Percentiles rank a stretch among this genome's conserved stretches.
Evolutionary conservation across 73 alveolate species (phyloP).

Genomic region (Effrenium voratum): DNA sequence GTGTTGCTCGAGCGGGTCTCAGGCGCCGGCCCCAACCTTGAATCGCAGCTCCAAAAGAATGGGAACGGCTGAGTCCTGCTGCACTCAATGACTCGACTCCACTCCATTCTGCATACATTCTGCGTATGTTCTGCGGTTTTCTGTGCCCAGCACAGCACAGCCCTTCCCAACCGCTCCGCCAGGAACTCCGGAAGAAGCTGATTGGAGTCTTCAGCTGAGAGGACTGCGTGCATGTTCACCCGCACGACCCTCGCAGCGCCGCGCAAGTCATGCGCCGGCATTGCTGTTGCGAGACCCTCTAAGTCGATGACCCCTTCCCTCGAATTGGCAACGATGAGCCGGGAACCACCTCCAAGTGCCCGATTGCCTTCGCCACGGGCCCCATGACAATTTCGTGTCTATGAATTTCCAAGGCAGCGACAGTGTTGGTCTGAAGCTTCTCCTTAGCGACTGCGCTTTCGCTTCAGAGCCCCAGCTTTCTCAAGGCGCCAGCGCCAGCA

Average conservation of each 20-base stretch:
- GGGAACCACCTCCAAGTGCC: slow-evolving; percentile 36
- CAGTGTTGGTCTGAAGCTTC: neutral
- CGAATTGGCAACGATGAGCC: slow-evolving; percentile 28
- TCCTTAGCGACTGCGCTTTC: neutral
- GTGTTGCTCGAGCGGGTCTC: neutral
- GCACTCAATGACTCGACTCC: neutral
- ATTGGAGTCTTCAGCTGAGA: neutral
- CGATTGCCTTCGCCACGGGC: neutral
- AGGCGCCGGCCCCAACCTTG: slow-evolving; percentile 34
- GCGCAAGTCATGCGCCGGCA: neutral
- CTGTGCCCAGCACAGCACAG: neutral
- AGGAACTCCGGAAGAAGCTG: slow-evolving; percentile 46
- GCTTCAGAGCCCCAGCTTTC: neutral
- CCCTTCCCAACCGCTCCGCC: neutral
- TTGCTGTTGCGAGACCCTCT: neutral
- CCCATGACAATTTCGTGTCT: neutral
- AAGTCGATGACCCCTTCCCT: slow-evolving; percentile 33
- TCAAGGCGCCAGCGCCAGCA: neutral
- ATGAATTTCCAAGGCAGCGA: neutral
- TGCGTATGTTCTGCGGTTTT: neutral
- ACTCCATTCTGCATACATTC: neutral
- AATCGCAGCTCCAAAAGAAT: slow-evolving; percentile 78
- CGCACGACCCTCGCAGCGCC: slow-evolving; percentile 12
- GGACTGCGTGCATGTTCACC: slow-evolving; percentile 58
- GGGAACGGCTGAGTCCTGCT: slow-evolving; percentile 38